These are phyloP conservation scores for Ophiostoma sp. DNA, from an alignment of 2,329 filamentous ascomycete genomes.

Conservation along the genomic window DNA sequence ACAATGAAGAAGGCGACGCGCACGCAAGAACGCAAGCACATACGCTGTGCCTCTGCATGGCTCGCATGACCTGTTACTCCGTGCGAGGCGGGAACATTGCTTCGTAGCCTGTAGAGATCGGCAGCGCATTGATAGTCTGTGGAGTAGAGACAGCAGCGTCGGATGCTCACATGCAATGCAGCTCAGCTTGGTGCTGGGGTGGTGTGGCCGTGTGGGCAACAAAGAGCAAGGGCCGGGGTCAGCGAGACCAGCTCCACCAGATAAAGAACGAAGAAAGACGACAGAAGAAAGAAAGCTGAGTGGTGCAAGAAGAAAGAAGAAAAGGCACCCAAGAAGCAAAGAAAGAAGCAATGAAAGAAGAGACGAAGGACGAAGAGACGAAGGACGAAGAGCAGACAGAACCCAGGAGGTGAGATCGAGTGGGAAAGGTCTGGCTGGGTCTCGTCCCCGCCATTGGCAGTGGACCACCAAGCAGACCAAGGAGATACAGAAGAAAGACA, in stretches of 20 bases:
- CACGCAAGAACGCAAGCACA: constrained; percentile 6
- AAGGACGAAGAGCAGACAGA: not conserved
- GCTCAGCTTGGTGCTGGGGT: not conserved
- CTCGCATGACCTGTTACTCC: not conserved
- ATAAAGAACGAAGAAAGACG: not conserved
- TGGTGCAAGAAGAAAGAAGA: constrained; percentile 5
- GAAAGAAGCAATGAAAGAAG: not conserved
- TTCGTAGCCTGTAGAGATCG: not conserved
- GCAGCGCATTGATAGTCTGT: not conserved
- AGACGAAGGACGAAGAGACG: not conserved
- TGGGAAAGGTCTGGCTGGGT: too few relatives aligned
- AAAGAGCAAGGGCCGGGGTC: not conserved
- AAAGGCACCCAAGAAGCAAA: constrained; percentile 6
- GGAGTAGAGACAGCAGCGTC: constrained; percentile 4
- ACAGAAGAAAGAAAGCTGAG: not conserved
- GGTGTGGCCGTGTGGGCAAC: not conserved
- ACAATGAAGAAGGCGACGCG: not conserved
- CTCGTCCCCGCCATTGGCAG: too few relatives aligned
- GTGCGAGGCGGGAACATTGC: not conserved
- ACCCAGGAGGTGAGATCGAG: too few relatives aligned
- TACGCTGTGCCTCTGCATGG: not conserved
- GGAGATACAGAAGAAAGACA: not conserved
- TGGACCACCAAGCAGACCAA: too few relatives aligned
- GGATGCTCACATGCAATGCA: constrained; percentile 1
- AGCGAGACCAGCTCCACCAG: not conserved